phyloP scores from a whole-genome alignment of 2,329 filamentous ascomycete species.

The Talaromyces funiculosus region DNA sequence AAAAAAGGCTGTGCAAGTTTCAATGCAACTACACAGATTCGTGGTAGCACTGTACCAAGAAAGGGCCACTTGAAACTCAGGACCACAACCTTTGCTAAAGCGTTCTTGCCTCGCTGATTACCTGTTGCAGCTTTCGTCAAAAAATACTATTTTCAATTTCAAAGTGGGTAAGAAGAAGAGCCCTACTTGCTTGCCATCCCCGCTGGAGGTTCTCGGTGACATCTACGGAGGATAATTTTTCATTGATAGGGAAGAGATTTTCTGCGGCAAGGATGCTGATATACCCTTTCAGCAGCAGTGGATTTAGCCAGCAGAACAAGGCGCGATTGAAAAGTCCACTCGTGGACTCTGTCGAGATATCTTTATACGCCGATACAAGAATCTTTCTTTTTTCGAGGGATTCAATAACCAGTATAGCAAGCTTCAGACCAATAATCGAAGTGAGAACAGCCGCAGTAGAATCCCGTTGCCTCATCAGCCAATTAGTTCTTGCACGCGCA shows the following conservation, averaged over 20 bases:
- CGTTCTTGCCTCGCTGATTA: conserved; percentile 4
- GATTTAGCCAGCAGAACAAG: conserved; percentile 43
- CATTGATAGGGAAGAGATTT: conserved; percentile 33
- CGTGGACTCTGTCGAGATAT: conserved; percentile 41
- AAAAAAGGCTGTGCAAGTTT: conserved; percentile 22
- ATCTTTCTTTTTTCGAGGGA: conserved; percentile 32
- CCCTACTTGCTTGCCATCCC: not conserved
- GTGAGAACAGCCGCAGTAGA: conserved; percentile 30
- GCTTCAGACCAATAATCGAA: conserved; percentile 32
- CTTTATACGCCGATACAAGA: conserved; percentile 25
- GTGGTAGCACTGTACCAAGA: conserved; percentile 16
- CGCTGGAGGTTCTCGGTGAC: not conserved
- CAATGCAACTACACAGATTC: conserved; percentile 16
- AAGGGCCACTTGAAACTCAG: conserved; percentile 3
- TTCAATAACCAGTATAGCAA: conserved; percentile 34
- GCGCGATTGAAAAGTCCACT: conserved; percentile 40
- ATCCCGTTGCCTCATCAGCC: conserved; percentile 24
- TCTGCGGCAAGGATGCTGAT: conserved; percentile 30
- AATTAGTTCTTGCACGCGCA: conserved; percentile 36
- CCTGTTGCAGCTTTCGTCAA: not conserved
- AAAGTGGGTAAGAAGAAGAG: not conserved
- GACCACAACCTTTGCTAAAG: not conserved
- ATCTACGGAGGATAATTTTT: conserved; percentile 13
- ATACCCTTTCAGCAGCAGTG: conserved; percentile 24
- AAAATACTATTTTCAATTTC: no score